Evolutionary conservation across 192 early-diverging fungal species (phyloP).

Genomic region (Globomyces pollinis-pini): DNA sequence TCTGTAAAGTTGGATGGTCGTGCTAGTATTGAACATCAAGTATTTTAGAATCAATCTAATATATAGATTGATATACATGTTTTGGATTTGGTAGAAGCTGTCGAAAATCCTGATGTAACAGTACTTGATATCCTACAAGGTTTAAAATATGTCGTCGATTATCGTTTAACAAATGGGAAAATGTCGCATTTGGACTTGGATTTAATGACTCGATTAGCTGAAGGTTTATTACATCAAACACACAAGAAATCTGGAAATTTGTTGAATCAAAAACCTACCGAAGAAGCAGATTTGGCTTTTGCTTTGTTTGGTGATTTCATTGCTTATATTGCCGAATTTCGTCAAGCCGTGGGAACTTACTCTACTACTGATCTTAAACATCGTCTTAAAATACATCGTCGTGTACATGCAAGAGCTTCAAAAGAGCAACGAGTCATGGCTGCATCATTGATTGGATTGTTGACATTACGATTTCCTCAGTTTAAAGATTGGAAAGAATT

Average conservation of each 20-base stretch:
- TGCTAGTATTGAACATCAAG: conserved; percentile 53
- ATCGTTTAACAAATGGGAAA: conserved; percentile 77
- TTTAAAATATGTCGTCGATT: conserved; percentile 91
- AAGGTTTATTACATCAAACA: conserved; percentile 79
- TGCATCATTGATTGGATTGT: conserved; percentile 69
- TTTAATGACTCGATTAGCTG: conserved; percentile 80
- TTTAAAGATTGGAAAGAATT: conserved; percentile 88
- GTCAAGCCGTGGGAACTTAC: conserved; percentile 66
- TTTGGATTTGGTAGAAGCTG: conserved; percentile 72
- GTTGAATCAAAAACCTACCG: conserved; percentile 51
- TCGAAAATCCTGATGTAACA: conserved; percentile 57
- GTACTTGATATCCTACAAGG: conserved; percentile 76
- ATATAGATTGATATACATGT: conserved; percentile 66
- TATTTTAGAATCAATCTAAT: too few relatives aligned
- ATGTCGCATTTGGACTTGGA: conserved; percentile 69
- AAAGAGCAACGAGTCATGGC: conserved; percentile 66
- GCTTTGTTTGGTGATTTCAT: conserved; percentile 91
- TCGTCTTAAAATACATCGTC: conserved; percentile 65
- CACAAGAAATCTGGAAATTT: conserved; percentile 54
- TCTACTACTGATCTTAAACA: conserved; percentile 74
- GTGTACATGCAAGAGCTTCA: conserved; percentile 58
- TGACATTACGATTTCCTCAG: conserved; percentile 67
- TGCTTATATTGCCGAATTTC: conserved; percentile 89
- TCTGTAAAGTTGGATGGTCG: conserved; percentile 42
- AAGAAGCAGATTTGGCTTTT: conserved; percentile 80